Evolutionary conservation across 345 rosid species (phyloP).

Genomic region (Populus pruinosa): DNA sequence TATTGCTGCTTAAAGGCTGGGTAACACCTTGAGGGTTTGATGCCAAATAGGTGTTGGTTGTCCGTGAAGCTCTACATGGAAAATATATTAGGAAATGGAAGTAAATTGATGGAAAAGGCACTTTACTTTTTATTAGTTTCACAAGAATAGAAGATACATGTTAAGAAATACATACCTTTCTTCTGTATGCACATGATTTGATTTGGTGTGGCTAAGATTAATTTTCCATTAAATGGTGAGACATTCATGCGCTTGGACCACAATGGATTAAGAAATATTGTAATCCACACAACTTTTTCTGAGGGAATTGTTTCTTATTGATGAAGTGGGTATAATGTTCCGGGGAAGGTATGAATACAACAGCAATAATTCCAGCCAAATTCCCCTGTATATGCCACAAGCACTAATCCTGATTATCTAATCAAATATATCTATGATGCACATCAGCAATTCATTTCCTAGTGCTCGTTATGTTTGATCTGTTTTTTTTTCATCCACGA

Average conservation of each 20-base stretch:
- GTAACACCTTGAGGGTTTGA: neutral
- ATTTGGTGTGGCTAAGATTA: neutral
- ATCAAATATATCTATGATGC: neutral
- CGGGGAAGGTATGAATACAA: neutral
- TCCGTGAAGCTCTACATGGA: neutral
- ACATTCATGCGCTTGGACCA: neutral
- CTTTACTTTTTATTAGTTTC: neutral
- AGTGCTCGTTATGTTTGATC: neutral
- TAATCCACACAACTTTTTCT: neutral
- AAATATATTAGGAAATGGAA: neutral
- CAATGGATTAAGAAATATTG: neutral
- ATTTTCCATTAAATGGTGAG: neutral
- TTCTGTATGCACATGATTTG: neutral
- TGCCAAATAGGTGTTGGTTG: neutral
- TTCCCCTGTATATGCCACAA: neutral
- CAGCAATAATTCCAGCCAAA: neutral
- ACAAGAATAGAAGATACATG: neutral
- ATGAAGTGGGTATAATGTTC: neutral
- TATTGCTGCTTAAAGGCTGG: neutral
- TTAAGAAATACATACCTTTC: neutral
- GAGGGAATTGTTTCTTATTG: neutral
- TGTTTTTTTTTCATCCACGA: neutral
- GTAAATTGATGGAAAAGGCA: neutral
- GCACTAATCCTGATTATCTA: neutral
- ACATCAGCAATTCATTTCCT: neutral